Conservation (phyloP, 257 asterid genomes). For the Nicotiana tomentosiformis region DNA sequence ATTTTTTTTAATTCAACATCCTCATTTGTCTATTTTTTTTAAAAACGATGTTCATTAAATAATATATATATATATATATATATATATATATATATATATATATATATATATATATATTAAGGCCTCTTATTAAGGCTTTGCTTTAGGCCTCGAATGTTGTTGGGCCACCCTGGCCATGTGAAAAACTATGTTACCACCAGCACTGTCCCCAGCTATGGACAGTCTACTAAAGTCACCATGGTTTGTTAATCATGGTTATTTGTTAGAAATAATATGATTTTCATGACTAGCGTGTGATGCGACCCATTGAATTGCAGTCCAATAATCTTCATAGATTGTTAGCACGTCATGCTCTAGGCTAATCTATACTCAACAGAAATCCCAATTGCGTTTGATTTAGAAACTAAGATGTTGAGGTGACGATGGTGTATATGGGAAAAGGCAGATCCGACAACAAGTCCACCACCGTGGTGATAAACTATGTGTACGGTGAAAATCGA, state of each 20-base stretch:
- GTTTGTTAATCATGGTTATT: not conserved
- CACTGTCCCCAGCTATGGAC: slow-evolving; percentile 18
- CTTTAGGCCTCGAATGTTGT: too few species aligned
- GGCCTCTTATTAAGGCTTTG: too few species aligned
- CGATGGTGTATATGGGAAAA: slow-evolving; percentile 14
- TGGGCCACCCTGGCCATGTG: too few species aligned
- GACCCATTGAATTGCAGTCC: slow-evolving; percentile 25
- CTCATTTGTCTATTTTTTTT: too few species aligned
- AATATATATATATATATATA: too few species aligned
- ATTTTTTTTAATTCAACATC: too few species aligned
- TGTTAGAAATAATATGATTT: not conserved
- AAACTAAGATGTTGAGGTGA: slow-evolving; percentile 8
- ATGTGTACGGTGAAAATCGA: too few species aligned
- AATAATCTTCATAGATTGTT: slow-evolving; percentile 21
- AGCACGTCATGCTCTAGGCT: slow-evolving; percentile 12
- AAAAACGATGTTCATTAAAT: too few species aligned
- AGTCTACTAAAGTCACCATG: slow-evolving; percentile 2
- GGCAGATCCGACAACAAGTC: slow-evolving; percentile 19
- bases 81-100: too few species aligned
- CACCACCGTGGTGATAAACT: slow-evolving; percentile 29
- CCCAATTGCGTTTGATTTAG: slow-evolving; percentile 7
- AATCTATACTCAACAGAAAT: slow-evolving; percentile 14
- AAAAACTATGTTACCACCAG: too few species aligned
- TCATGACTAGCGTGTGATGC: not conserved
- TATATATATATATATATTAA: too few species aligned